Evolutionary conservation across 768 basidiomycete species (phyloP).

Genomic region (Coprinopsis marcescibilis): DNA sequence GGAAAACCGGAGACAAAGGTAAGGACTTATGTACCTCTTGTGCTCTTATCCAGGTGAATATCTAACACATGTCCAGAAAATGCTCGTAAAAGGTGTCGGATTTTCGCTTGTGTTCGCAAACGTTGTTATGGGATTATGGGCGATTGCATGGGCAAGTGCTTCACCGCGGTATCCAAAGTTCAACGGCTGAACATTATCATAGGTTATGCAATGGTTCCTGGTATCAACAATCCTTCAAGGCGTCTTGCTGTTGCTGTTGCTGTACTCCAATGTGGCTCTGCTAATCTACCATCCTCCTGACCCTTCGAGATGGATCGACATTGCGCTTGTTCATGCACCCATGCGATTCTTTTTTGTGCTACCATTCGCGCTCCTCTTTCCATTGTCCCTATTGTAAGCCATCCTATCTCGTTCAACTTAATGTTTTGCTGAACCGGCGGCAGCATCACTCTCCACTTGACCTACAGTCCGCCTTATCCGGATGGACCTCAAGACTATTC

Average conservation of each 20-base stretch:
- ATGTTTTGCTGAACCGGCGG: not conserved
- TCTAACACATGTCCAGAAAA: conserved; percentile 32
- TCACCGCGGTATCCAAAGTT: not conserved
- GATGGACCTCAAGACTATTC: conserved; percentile 49
- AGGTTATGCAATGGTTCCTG: conserved; percentile 77
- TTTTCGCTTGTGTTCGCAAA: conserved; percentile 71
- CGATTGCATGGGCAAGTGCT: conserved; percentile 62
- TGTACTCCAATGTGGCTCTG: conserved; percentile 77
- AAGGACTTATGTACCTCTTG: conserved; percentile 9
- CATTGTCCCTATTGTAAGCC: conserved; percentile 52
- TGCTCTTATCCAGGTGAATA: not conserved
- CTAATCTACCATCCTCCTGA: conserved; percentile 66
- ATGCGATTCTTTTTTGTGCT: conserved; percentile 63
- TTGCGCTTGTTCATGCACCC: conserved; percentile 82
- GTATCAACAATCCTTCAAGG: conserved; percentile 69
- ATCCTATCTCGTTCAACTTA: not conserved
- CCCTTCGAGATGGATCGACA: conserved; percentile 61
- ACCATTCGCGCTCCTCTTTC: conserved; percentile 53
- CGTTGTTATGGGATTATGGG: conserved; percentile 77
- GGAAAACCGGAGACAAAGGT: conserved; percentile 80
- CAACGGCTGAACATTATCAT: not conserved
- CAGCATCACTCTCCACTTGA: conserved; percentile 67
- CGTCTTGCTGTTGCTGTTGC: conserved; percentile 58
- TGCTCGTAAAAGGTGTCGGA: conserved; percentile 77
- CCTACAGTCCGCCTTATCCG: conserved; percentile 39